These are phyloP conservation scores for Cladorrhinum sp. DNA, from an alignment of 2,329 filamentous ascomycete genomes.

Conservation along the genomic window DNA sequence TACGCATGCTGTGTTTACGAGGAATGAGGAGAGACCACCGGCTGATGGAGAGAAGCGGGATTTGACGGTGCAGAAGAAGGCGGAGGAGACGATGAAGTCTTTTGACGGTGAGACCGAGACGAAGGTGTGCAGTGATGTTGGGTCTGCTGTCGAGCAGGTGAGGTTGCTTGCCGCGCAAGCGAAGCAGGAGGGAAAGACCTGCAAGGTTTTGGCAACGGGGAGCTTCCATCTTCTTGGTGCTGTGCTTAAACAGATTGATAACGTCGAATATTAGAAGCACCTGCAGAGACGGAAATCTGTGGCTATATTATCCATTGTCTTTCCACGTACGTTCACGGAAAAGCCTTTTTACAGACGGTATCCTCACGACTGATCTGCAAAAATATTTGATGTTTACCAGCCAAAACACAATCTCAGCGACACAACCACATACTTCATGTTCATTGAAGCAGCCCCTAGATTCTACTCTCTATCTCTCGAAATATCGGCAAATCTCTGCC, in stretches of 20 bases:
- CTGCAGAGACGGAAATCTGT: no score
- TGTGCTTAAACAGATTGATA: conserved; percentile 22
- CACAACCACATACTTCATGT: no score
- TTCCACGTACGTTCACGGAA: no score
- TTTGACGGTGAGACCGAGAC: conserved; percentile 21
- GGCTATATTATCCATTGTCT: no score
- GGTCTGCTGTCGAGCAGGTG: conserved; percentile 8
- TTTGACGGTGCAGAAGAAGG: conserved; percentile 57
- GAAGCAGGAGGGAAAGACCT: conserved; percentile 31
- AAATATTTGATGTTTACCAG: no score
- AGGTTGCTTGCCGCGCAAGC: conserved; percentile 15
- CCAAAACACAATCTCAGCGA: no score
- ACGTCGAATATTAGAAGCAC: conserved; percentile 21
- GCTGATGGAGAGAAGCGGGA: conserved; percentile 28
- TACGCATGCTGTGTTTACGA: conserved; percentile 73
- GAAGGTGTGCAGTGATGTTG: conserved; percentile 11
- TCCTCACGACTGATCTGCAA: no score
- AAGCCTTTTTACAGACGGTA: no score
- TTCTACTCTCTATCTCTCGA: no score
- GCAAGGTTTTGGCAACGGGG: conserved; percentile 47
- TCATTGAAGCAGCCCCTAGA: no score
- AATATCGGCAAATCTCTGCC: no score
- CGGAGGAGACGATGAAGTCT: conserved; percentile 15
- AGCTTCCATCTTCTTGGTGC: conserved; percentile 61
- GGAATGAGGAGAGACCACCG: conserved; percentile 48